Evolutionary conservation across 1,139 yeast species (phyloP), one percentile per base, ranked within the genome.

Genomic region (Yamadazyma oceani): DNA sequence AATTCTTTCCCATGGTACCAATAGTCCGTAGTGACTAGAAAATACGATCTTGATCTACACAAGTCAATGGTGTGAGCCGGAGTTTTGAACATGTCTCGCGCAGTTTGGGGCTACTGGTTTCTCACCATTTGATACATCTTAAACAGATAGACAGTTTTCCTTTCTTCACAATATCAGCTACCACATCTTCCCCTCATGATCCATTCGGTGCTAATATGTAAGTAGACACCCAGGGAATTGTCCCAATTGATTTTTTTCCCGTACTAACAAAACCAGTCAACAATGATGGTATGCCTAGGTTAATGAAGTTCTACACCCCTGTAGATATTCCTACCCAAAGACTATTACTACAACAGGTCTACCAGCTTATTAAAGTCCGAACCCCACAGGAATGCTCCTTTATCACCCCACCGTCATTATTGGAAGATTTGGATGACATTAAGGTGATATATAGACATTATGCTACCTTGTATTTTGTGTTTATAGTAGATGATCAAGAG

Each of bases 401-500:
- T 55, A 70, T 87, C 25, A 83, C 92, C 0, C 88, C 90, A 2
- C 92, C 95, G 2, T 80, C 87, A 15, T 62, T 86, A 37, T 64
- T 86, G 31, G 87, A 82, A 41, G 88, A 81, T 34, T 66, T 81
- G 45, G 86, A 83, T 14, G 90, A 83, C 44, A 86, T 92, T 46
- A 83, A 89, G 44, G 96, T 92, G 41, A 90, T 92, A 24, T 92
- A 92, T 62, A 75, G 97, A 44, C 95, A 89, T 55, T 92, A 90
- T 56, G 97, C 98, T 13, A 90, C 98, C 0, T 68, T 92, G 21
- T 92, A 87, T 60, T 92, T 92, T 65, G 96, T 94, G 24, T 89
- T 94, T 57, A 82, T 94, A 29, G 97, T 90, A 10, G 98, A 94
- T 61, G 95, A 86, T 48, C 96, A 89, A 57, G 99, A 92, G 58